Base-by-base conservation (phyloP, 2,329 filamentous ascomycete genomes). In the Cercospora sp. region DNA sequence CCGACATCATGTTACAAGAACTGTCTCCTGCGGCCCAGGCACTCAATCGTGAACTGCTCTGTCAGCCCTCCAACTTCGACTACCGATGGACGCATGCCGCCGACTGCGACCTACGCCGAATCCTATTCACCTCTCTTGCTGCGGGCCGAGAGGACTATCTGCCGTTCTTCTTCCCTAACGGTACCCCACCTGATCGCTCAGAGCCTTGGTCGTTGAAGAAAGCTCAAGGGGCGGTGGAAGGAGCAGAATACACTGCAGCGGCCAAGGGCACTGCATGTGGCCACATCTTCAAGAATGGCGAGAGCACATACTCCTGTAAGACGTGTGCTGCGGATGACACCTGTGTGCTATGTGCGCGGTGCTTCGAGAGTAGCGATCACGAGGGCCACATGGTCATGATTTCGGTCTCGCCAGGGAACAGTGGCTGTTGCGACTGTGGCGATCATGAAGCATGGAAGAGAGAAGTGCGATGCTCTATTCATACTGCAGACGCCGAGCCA, bases 371-470 rank as follows among this genome's bases (percentile, higher is more conserved):
- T 28, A 98, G 94, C 45, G 94, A 99, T 77, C 95, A 99, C 80
- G 90, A 92, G 10, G 94, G 91, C 12, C 95, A 99, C 80, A 92
- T 93, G 82, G 94, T 98, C 65, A 90, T 91, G 75, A 93, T 99
- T 67, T 91, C 87, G 67, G 89, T 97, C 58, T 97, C 93, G 0
- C 88, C 91, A 2, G 94, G 94, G 6, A 97, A 97, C 77, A 95
- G 91, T 76, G 94, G 94, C 55, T 98, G 96, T 82, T 99, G 95
- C 80, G 95, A 99, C 80, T 99, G 95, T 78, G 95, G 95, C 68
- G 95, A 99, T 77, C 88, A 91, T 21, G 96, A 99, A 80, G 96
- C 95, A 10, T 99, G 96, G 94, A 89, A 89, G 77, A 84, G 89
- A 59, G 93, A 94, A 53, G 86, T 98, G 71, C 90, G 92, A 78